Conservation (phyloP, 768 basidiomycete genomes). For the Hysterangium stoloniferum region DNA sequence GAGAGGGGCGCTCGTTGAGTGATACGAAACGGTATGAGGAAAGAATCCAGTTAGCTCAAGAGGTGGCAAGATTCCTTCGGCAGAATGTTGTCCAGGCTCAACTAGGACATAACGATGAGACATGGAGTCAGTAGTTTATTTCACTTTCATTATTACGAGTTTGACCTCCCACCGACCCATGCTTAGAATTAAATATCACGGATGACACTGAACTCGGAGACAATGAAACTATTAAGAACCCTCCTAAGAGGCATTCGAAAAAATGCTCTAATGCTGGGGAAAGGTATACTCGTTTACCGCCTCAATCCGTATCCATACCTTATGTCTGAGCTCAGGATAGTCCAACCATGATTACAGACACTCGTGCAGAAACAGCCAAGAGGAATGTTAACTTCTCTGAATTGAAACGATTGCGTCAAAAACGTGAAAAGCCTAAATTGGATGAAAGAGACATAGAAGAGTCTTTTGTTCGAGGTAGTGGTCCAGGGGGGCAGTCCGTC, state of each 20-base stretch:
- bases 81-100: constrained; percentile 82
- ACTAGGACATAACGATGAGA: constrained; percentile 35
- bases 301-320: background rate
- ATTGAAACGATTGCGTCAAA: constrained; percentile 60
- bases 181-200: constrained; percentile 63
- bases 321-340: constrained; percentile 10
- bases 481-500: constrained; percentile 93
- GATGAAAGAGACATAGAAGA: constrained; percentile 81
- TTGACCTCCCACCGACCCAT: background rate
- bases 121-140: constrained; percentile 45
- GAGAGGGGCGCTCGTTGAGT: constrained; percentile 32
- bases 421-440: constrained; percentile 58
- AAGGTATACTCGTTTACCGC: background rate
- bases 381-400: constrained; percentile 50
- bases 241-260: constrained; percentile 18
- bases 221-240: constrained; percentile 69
- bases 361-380: background rate
- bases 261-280: no score
- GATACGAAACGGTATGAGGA: constrained; percentile 44
- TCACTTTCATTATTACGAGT: background rate
- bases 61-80: constrained; percentile 67
- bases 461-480: constrained; percentile 80
- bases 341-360: constrained; percentile 1
- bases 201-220: constrained; percentile 81
- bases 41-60: constrained; percentile 51